Conservation (phyloP, 495 filamentous ascomycete species). For the Hyaloscypha bicolor region DNA sequence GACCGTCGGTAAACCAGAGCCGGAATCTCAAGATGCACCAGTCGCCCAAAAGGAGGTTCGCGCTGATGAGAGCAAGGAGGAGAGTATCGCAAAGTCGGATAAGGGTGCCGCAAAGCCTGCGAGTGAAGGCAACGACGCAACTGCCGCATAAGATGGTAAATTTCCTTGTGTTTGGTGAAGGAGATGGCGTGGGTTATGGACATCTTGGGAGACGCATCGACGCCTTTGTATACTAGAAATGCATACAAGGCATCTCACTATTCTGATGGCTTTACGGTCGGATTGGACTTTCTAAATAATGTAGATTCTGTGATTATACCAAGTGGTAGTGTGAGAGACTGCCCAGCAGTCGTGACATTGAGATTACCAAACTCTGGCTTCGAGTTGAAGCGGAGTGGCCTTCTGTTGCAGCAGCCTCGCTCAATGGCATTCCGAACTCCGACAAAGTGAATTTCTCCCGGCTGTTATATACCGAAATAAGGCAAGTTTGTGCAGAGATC, state of each 20-base stretch:
- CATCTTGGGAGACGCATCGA: background rate
- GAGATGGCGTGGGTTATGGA: conserved; percentile 4
- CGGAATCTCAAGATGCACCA: conserved; percentile 34
- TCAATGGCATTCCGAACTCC: no score
- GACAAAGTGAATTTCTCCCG: no score
- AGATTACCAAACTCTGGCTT: no score
- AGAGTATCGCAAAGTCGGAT: conserved; percentile 57
- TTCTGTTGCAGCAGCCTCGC: background rate
- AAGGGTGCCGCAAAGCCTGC: conserved; percentile 66
- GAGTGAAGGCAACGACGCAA: conserved; percentile 75
- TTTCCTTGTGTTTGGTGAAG: conserved; percentile 25
- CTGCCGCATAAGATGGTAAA: conserved; percentile 48
- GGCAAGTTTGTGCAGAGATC: no score
- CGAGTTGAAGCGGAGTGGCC: no score
- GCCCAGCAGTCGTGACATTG: no score
- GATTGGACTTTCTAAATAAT: background rate
- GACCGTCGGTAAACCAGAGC: conserved; percentile 45
- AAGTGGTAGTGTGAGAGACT: background rate
- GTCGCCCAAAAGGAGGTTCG: conserved; percentile 42
- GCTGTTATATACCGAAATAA: no score
- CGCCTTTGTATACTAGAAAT: conserved; percentile 20
- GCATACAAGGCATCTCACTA: conserved; percentile 14
- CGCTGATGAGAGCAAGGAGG: conserved; percentile 64
- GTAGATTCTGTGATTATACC: background rate
- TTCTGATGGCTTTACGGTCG: conserved; percentile 5